Percentiles rank a stretch among this genome's conserved stretches.
phyloP scores from a whole-genome alignment of 139 green algal species.

The Edaphochlamys debaryana region DNA sequence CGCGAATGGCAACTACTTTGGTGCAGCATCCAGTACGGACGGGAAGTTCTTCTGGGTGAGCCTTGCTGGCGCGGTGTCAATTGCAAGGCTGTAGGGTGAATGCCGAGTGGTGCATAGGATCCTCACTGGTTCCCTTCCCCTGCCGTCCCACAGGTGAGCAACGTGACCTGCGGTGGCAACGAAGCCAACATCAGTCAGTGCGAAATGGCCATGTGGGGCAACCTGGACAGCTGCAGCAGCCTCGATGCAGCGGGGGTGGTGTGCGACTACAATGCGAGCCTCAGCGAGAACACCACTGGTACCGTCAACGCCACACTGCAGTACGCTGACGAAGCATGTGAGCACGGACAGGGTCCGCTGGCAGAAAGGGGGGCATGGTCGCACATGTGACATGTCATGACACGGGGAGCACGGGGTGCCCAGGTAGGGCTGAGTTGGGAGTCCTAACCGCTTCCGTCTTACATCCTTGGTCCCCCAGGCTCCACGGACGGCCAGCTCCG shows the following conservation, averaged over 20 bases:
- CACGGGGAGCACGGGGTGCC: too few species aligned
- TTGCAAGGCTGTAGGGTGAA: not conserved
- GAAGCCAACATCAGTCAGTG: slow-evolving; percentile 1
- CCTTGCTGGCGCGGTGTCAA: not conserved
- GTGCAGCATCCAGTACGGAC: not conserved
- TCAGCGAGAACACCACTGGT: not conserved
- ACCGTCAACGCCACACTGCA: not conserved
- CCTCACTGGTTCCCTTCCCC: not conserved
- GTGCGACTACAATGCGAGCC: too few species aligned
- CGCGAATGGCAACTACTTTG: not conserved
- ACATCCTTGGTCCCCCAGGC: too few species aligned
- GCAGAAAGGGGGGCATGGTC: too few species aligned
- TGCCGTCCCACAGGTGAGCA: not conserved
- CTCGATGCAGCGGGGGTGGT: not conserved
- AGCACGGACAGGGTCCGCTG: too few species aligned
- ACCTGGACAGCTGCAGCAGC: not conserved
- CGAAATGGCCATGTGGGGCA: not conserved
- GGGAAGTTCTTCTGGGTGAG: slow-evolving; percentile 12
- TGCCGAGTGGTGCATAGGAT: too few species aligned
- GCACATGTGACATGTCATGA: too few species aligned
- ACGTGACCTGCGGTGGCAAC: not conserved
- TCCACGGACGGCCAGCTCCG: too few species aligned
- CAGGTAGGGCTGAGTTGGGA: too few species aligned
- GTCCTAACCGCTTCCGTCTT: too few species aligned
- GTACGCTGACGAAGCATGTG: not conserved